Base-by-base conservation (phyloP, 2,329 filamentous ascomycete genomes). In the Massarina eburnea region DNA sequence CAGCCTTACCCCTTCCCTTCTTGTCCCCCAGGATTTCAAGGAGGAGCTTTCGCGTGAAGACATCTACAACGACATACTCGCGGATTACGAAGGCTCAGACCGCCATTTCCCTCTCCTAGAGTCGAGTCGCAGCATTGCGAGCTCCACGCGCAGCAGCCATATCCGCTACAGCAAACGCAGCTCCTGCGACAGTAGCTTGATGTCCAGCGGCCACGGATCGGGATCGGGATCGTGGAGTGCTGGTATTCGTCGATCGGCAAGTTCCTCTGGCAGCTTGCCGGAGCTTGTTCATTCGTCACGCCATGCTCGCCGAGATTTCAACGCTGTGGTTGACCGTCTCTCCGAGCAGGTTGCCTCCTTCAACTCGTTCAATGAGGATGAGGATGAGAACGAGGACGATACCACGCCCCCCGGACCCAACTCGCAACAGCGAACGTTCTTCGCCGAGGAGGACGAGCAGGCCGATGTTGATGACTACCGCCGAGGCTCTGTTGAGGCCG, bases 151-250 rank as follows among this genome's bases (percentile, higher is more conserved):
- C 20, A 79, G 73, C 57, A 78, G 76, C 54, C 73, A 72, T 45
- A 75, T 76, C 2, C 75, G 74, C 12, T 75, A 79, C 41, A 81
- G 78, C 71, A 80, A 80, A 51, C 76, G 76, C 53, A 80, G 77
- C 59, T 81, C 79, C 4, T 78, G 80, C 46, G 78, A 81, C 58
- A 81, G 78, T 58, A 74, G 80, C 51, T 72, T 80, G 32, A 67
- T 78, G 41, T 80, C 78, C 6, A 64, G 60, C 6, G 55, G 57
- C 14, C 60, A 62, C 34, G 57, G 55, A 36, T 66, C 62, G 12
- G 20, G 18, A n/a, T 30, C 27, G 14, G 59, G 61, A 20, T 60
- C 66, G 4, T 64, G 68, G 61, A 65, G 57, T 41, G 64, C 66
- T 21, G 34, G 34, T 21, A 43, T 66, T 9, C 63, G 66, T 24